A percentile compares a stretch with the other conserved stretches of the same genome.
Evolutionary conservation across 148 eudicot species (phyloP).

Genomic region (Chenopodium formosanum): DNA sequence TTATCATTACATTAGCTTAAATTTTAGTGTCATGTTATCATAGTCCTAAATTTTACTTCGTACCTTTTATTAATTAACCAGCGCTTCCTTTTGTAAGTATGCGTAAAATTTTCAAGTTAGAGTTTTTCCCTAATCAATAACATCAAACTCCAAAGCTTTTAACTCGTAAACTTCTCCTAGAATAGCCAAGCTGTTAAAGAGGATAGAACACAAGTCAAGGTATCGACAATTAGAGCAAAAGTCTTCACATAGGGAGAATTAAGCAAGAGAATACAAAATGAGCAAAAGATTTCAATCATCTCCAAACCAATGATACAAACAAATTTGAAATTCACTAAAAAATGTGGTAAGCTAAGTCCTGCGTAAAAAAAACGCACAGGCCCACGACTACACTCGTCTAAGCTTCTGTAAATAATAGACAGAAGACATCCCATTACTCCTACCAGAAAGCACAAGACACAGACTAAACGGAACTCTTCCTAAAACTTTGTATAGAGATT

Average conservation of each 20-base stretch:
- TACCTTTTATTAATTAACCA: too few relatives aligned
- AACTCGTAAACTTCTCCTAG: too few relatives aligned
- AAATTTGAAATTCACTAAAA: slow-evolving; percentile 18
- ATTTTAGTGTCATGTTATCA: too few relatives aligned
- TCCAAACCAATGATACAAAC: slow-evolving; percentile 26
- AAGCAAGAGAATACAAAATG: background rate
- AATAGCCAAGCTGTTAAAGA: too few relatives aligned
- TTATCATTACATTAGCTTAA: too few relatives aligned
- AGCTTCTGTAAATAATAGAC: slow-evolving; percentile 19
- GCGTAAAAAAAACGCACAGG: slow-evolving; percentile 16
- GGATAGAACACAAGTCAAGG: too few relatives aligned
- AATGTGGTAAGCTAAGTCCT: slow-evolving; percentile 31
- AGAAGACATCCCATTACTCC: slow-evolving; percentile 9
- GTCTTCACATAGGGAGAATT: background rate
- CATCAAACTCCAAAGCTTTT: too few relatives aligned
- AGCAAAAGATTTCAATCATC: slow-evolving; percentile 15
- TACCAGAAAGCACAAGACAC: slow-evolving; percentile 8
- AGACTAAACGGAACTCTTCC: slow-evolving; percentile 23
- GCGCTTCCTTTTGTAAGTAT: too few relatives aligned
- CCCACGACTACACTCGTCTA: slow-evolving; percentile 25
- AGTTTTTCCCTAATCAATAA: too few relatives aligned
- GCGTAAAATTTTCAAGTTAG: too few relatives aligned
- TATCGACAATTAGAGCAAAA: background rate
- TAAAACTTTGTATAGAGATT: slow-evolving; percentile 23
- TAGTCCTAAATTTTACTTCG: too few relatives aligned